Conservation (phyloP, 305 asterid genomes). For the Withania somnifera region DNA sequence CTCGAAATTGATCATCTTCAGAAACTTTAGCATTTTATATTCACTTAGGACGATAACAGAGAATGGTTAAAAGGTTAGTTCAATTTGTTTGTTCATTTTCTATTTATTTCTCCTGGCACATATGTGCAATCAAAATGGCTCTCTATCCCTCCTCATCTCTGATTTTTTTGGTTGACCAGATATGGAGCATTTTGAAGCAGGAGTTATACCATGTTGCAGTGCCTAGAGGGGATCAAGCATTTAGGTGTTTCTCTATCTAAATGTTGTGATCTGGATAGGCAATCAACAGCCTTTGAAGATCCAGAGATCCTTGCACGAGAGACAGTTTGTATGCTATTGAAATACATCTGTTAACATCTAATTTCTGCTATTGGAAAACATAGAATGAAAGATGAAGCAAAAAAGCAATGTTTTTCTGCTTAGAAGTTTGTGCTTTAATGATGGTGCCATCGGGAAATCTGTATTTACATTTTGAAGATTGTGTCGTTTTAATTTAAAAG, state of each 20-base stretch:
- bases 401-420: neutral
- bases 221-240: constrained; percentile 87
- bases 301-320: constrained; percentile 93
- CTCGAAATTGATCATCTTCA: neutral
- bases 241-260: constrained; percentile 66
- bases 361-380: neutral
- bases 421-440: neutral
- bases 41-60: constrained; percentile 28
- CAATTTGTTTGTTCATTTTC: neutral
- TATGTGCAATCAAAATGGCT: neutral
- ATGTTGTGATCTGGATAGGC: constrained; percentile 71
- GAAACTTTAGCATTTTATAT: neutral
- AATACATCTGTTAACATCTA: neutral
- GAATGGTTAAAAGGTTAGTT: constrained; percentile 69
- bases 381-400: neutral
- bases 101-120: neutral
- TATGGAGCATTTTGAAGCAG: constrained; percentile 72
- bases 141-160: neutral
- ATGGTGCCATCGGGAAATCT: neutral
- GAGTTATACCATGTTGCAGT: constrained; percentile 78
- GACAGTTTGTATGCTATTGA: constrained; percentile 76
- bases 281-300: constrained; percentile 75
- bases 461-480: neutral
- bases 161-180: constrained; percentile 28
- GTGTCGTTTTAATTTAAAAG: neutral